Evolutionary conservation across 2,329 filamentous ascomycete species (phyloP), one percentile per base, ranked within the genome.

Genomic region (Xylaria digitata): DNA sequence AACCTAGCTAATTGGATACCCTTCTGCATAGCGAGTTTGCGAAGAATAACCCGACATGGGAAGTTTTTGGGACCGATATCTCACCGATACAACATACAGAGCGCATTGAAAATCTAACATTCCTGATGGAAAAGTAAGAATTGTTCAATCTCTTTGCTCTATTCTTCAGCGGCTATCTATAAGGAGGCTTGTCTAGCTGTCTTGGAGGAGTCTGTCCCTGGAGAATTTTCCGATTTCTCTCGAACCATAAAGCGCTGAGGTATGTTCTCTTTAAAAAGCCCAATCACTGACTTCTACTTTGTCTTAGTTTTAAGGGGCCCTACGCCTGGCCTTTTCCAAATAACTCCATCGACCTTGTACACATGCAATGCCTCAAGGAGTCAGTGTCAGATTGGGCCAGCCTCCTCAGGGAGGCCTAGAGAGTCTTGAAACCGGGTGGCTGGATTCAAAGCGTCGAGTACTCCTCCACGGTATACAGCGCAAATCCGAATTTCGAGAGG

Each of bases 31-130:
- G 70, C 40, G 67, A 72, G 48, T 70, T 71, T 52, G 70, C 65
- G 21, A 71, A 70, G 58, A 64, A 65, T 11, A 67, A 50, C 54
- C 70, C 70, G 3, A 30, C 50, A 11, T 65, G 63, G 52, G 67
- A 75, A 65, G 74, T 76, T 17, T 71, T 72, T 23, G 73, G 72
- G 2, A 74, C 70, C 7, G 72, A 75, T 61, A 67, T 75, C 23
- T 73, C 70, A 6, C 71, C 71, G 0, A 73, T 65, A 26, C 74
- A 75, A 43, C 34, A 30, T 26, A 7, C 1, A 2, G 21, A n/a
- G 21, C 13, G 17, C 3, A 40, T 9, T 23, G 6, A 2, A 17
- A 57, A 57, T 32, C 19, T 57, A 11, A 11, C 15, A 6, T 46
- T 46, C 17, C 17, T 2, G n/a, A 30, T 45, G 21, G 40, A 30